Percentiles rank a stretch among this genome's conserved stretches.
These are phyloP conservation scores for Phaeolepiota aurea DNA, from an alignment of 768 basidiomycete species.

Conservation along the genomic window DNA sequence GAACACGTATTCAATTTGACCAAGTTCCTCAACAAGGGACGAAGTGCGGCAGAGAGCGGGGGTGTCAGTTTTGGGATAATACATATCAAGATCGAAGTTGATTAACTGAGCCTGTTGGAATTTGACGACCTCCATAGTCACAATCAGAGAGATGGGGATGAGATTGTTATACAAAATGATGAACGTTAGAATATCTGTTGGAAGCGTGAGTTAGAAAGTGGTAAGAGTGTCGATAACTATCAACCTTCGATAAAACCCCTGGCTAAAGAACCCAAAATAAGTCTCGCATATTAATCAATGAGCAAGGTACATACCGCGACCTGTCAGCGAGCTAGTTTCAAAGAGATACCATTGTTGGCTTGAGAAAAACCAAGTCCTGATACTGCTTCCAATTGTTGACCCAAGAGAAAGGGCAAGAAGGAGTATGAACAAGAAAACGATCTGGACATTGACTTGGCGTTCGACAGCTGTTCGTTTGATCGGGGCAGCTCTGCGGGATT, in stretches of 20 bases:
- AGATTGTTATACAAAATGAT: slow-evolving; percentile 99
- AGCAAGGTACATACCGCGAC: slow-evolving; percentile 43
- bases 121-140: slow-evolving; percentile 99
- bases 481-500: slow-evolving; percentile 67
- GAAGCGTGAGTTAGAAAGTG: slow-evolving; percentile 10
- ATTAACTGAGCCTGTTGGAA: slow-evolving; percentile 96
- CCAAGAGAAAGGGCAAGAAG: slow-evolving; percentile 83
- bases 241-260: slow-evolving; percentile 80
- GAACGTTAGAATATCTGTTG: slow-evolving; percentile 89
- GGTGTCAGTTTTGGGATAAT: slow-evolving; percentile 90
- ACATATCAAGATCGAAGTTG: slow-evolving; percentile 98
- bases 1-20: slow-evolving; percentile 96
- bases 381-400: slow-evolving; percentile 87
- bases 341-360: slow-evolving; percentile 86
- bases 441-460: slow-evolving; percentile 91
- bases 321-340: slow-evolving; percentile 48
- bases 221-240: slow-evolving; percentile 4
- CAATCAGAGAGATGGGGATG: slow-evolving; percentile 97
- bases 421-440: slow-evolving; percentile 88
- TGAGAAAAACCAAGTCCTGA: slow-evolving; percentile 87
- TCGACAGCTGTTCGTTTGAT: slow-evolving; percentile 97
- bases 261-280: slow-evolving; percentile 29
- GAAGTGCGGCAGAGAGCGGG: slow-evolving; percentile 98
- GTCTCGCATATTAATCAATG: slow-evolving; percentile 2
- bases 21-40: slow-evolving; percentile 94